These are phyloP conservation scores for Cryphonectria radicalis DNA, from an alignment of 2,329 filamentous ascomycete species.

Conservation along the genomic window DNA sequence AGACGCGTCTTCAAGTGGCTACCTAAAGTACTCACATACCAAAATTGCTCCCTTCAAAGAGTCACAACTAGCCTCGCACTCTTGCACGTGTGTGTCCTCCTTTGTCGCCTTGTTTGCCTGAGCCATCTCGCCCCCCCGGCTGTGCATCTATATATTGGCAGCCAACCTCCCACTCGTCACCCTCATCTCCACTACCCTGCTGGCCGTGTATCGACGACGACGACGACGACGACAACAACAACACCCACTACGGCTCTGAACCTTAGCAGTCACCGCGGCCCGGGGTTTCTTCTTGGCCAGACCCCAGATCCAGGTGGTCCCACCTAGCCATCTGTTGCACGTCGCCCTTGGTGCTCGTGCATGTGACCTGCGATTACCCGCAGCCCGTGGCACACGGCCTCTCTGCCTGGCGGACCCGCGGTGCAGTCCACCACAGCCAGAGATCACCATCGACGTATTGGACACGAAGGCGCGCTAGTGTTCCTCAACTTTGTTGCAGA, in stretches of 20 bases:
- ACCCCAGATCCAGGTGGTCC: background rate
- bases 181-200: too few relatives aligned
- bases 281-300: background rate
- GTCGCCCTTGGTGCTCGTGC: conserved; percentile 10
- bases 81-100: background rate
- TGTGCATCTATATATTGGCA: conserved; percentile 12
- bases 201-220: background rate
- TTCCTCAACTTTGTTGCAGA: conserved; percentile 6
- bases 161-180: conserved; percentile 5
- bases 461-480: conserved; percentile 12
- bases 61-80: background rate
- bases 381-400: conserved; percentile 6
- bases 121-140: background rate
- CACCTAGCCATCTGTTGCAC: background rate
- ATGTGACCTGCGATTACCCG: conserved; percentile 18
- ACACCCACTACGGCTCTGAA: background rate
- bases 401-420: background rate
- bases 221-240: background rate
- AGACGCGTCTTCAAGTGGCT: background rate
- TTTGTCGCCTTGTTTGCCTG: conserved; percentile 6
- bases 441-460: background rate
- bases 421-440: background rate
- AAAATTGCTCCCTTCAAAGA: background rate
- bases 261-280: background rate
- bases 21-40: background rate